Percentiles rank a stretch among this genome's conserved stretches.
These are phyloP conservation scores for Nakazawaea laoshanensis DNA, from an alignment of 805 yeast genomes.

Conservation along the genomic window DNA sequence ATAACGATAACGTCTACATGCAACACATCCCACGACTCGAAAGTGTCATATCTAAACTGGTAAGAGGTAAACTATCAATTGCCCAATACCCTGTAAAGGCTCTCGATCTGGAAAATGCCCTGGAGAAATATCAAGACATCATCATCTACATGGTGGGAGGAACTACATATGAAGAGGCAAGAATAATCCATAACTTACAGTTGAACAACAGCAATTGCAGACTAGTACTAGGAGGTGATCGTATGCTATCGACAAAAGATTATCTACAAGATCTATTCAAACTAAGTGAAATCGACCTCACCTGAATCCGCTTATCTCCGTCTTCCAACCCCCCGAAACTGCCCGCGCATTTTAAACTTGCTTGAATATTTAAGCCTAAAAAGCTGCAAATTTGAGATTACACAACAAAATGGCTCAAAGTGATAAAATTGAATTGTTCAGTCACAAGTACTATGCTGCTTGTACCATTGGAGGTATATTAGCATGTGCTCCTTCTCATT, in stretches of 20 bases:
- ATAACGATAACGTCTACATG: slow-evolving; percentile 71
- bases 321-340: too few relatives aligned
- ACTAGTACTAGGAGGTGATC: slow-evolving; percentile 75
- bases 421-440: slow-evolving; percentile 47
- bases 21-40: slow-evolving; percentile 81
- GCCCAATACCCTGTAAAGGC: slow-evolving; percentile 35
- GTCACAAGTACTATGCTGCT: slow-evolving; percentile 58
- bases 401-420: too few relatives aligned
- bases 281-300: slow-evolving; percentile 12
- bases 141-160: slow-evolving; percentile 79
- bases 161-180: slow-evolving; percentile 84
- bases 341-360: too few relatives aligned
- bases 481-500: slow-evolving; percentile 97
- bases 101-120: slow-evolving; percentile 20
- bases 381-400: too few relatives aligned
- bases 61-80: slow-evolving; percentile 30
- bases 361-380: too few relatives aligned
- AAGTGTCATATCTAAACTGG: slow-evolving; percentile 29
- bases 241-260: slow-evolving; percentile 37
- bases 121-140: slow-evolving; percentile 50
- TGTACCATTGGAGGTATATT: slow-evolving; percentile 73
- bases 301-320: too few relatives aligned
- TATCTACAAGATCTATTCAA: slow-evolving; percentile 24
- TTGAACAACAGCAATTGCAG: slow-evolving; percentile 47
- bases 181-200: slow-evolving; percentile 69